phyloP scores from a whole-genome alignment of 106 monocot genomes.

The Allium sativum region DNA sequence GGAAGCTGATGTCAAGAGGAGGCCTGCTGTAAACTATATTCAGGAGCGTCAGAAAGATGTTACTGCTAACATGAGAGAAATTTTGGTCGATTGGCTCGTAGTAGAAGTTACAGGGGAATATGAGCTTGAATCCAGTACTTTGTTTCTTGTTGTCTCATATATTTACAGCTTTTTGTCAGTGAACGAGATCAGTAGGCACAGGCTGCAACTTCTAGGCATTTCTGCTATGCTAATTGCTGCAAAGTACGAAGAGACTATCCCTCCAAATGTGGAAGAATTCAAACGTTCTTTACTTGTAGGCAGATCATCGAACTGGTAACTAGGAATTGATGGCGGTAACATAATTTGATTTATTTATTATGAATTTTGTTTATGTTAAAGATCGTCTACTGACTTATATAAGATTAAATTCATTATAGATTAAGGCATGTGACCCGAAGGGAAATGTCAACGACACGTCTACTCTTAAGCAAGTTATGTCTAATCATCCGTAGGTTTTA shows the following conservation, averaged over 20 bases:
- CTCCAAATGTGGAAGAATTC: constrained; percentile 74
- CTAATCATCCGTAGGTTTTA: too few relatives aligned
- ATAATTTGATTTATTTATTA: too few relatives aligned
- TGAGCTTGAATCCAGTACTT: constrained; percentile 40
- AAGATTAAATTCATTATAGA: too few relatives aligned
- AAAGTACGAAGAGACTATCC: constrained; percentile 87
- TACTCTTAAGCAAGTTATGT: too few relatives aligned
- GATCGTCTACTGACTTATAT: too few relatives aligned
- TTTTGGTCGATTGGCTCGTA: constrained; percentile 92
- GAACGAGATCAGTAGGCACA: constrained; percentile 33
- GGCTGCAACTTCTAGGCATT: constrained; percentile 72
- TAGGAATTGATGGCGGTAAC: too few relatives aligned
- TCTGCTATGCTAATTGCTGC: constrained; percentile 57
- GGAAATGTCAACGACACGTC: too few relatives aligned
- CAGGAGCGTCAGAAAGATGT: constrained; percentile 64
- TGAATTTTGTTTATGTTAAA: too few relatives aligned
- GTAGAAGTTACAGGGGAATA: constrained; percentile 80
- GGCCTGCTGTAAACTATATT: constrained; percentile 39
- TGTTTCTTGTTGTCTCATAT: constrained; percentile 35
- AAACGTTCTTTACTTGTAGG: too few relatives aligned
- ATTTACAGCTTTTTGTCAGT: constrained; percentile 40
- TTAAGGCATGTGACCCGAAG: too few relatives aligned
- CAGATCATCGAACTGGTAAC: too few relatives aligned
- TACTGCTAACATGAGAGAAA: constrained; percentile 64
- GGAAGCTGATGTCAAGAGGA: constrained; percentile 65